Conservation (phyloP, 768 basidiomycete genomes). For the Auricularia heimuer region DNA sequence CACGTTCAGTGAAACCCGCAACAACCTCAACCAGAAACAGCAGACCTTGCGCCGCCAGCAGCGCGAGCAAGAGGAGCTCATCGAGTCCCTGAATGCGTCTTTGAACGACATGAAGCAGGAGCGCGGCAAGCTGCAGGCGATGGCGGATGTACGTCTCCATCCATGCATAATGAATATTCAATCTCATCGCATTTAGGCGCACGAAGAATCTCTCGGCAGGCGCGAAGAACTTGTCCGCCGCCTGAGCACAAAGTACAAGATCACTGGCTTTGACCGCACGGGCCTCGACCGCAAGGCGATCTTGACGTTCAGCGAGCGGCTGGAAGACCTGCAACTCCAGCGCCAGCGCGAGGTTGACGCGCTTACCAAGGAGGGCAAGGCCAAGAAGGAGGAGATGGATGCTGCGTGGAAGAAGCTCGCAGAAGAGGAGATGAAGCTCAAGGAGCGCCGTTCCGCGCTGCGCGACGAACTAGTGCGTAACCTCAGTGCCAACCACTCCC, state of each 20-base stretch:
- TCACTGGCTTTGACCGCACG: slow-evolving; percentile 64
- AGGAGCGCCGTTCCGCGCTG: slow-evolving; percentile 22
- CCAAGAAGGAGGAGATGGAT: slow-evolving; percentile 58
- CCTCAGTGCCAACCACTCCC: too few species aligned
- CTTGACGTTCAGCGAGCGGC: slow-evolving; percentile 56
- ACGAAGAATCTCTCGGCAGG: slow-evolving; percentile 55
- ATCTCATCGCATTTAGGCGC: slow-evolving; percentile 39
- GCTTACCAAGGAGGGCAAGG: slow-evolving; percentile 40
- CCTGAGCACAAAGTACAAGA: slow-evolving; percentile 53
- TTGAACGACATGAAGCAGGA: not conserved
- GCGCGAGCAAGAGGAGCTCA: slow-evolving; percentile 10
- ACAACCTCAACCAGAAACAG: slow-evolving; percentile 27
- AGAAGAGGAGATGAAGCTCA: slow-evolving; percentile 42
- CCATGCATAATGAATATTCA: not conserved
- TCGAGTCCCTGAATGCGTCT: not conserved
- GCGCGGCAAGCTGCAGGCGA: slow-evolving; percentile 53
- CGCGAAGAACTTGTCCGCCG: slow-evolving; percentile 69
- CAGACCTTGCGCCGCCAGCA: slow-evolving; percentile 46
- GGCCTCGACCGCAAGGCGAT: slow-evolving; percentile 65
- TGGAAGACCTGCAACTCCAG: slow-evolving; percentile 52
- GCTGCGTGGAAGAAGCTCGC: slow-evolving; percentile 46
- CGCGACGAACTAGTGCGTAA: not conserved
- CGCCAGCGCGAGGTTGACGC: slow-evolving; percentile 38
- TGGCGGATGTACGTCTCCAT: slow-evolving; percentile 50
- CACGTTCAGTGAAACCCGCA: slow-evolving; percentile 34